Base-by-base conservation (phyloP, 345 rosid genomes). In the Bruguiera gymnorhiza region DNA sequence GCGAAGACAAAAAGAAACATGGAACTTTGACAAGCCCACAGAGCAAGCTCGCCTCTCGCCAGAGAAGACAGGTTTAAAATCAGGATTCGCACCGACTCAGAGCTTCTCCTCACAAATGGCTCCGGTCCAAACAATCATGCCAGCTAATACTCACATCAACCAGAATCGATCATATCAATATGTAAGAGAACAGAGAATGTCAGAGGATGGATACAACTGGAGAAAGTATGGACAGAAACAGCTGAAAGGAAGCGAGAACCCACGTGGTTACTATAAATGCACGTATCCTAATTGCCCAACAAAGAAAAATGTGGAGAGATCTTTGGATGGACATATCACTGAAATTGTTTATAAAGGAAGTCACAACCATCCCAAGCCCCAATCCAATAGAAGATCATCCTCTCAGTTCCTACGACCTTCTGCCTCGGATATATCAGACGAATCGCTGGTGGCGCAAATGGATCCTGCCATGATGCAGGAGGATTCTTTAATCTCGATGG, bases 31-130 rank as follows among this genome's bases (percentile, higher is more conserved):
- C 57, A 76, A 81, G 51, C 61, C 77, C 61, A 32, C 72, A 54
- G 66, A 65, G 73, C 80, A 62, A 62, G 32, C 70, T 36, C 77
- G 79, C 50, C 61, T 30, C 51, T 60, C 74, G 8, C 1, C 60
- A 30, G 82, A 68, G 56, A 81, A 72, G 27, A 48, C 50, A 50
- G 73, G 46, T 48, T 68, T 73, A 8, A 84, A 79, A 48, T 61
- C 89, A 43, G 92, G 76, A 76, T 74, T 73, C 71, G 85, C 78
- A 31, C 75, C 73, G 19, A 62, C 19, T 18, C 68, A 53, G 29
- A 60, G 37, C 67, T 70, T 70, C 58, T 61, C 68, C 2, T 60
- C 79, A 27, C 70, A 69, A 55, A 37, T 43, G 63, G 72, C 62
- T 16, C 50, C 75, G 11, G 39, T 32, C 21, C 62, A 65, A 60